Percentiles rank a stretch among this genome's conserved stretches.
phyloP scores from a whole-genome alignment of 2,329 filamentous ascomycete genomes.

The Diaporthe nobilis region DNA sequence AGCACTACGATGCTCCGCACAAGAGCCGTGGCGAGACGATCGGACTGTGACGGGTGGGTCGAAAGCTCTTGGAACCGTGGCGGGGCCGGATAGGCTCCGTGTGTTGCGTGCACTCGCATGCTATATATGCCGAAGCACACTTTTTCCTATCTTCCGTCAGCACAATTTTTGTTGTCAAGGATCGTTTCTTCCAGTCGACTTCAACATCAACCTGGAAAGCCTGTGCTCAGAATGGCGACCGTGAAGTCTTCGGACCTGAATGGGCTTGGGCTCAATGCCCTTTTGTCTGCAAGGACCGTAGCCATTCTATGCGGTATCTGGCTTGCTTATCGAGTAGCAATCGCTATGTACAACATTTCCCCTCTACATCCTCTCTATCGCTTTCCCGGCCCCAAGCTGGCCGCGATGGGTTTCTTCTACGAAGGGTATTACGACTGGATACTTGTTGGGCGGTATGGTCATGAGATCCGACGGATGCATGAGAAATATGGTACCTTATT shows the following conservation, averaged over 20 bases:
- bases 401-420: conserved; percentile 22
- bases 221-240: background rate
- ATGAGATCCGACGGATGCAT: conserved; percentile 33
- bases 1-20: conserved; percentile 6
- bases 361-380: conserved; percentile 25
- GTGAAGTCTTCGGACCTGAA: background rate
- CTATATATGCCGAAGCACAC: background rate
- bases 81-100: background rate
- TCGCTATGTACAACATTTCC: conserved; percentile 32
- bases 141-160: background rate
- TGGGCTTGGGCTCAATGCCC: background rate
- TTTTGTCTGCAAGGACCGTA: background rate
- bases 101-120: background rate
- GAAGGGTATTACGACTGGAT: conserved; percentile 34
- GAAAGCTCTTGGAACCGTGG: background rate
- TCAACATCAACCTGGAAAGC: background rate
- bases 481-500: conserved; percentile 13
- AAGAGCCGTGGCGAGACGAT: background rate
- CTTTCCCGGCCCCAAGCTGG: conserved; percentile 24
- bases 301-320: background rate
- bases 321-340: background rate
- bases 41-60: background rate
- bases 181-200: no score
- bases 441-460: background rate
- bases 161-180: accelerated